Evolutionary conservation across 257 asterid species (phyloP), one percentile per base, ranked within the genome.

Genomic region (Solanum chmielewskii): DNA sequence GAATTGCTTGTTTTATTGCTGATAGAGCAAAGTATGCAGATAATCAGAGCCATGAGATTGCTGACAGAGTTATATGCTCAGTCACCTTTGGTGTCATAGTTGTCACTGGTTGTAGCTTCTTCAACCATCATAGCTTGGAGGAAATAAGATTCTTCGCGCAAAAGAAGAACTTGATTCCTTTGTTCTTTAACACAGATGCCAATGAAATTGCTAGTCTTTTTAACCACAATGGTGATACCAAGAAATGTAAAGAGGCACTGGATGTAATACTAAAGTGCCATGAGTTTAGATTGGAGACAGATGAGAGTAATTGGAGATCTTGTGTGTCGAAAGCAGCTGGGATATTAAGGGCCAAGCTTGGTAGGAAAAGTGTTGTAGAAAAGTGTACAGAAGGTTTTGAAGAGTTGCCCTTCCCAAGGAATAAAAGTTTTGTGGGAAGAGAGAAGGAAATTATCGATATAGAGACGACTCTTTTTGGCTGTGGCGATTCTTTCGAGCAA

Each of bases 41-140:
- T 64, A 93, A 90, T 69, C 99, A 96, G 91, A 96, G 97, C 92
- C 97, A 95, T 42, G 99, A 94, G 87, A 95, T 93, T 86, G 99
- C 98, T 29, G 99, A 96, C 88, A 86, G 97, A 44, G 97, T 96
- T 52, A 94, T 95, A 31, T 96, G 98, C 91, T 95, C 99, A 10
- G 99, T 94, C 8, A 74, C 95, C 15, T 95, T 73, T 37, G 98
- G 99, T 3, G 90, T 96, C 18, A 94, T 92, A 31, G 91, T 96
- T n/a, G 91, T 94, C 71, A 95, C 98, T 3, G 83, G 88, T 49
- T 60, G 89, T 80, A 93, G 95, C 87, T 90, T 93, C 45, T 88
- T 90, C 31, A 94, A 93, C 87, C 98, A 92, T 86, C 66, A 90
- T 14, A 94, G 92, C 86, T 62, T 93, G 91, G 99, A 95, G 89